A percentile compares a stretch with the other conserved stretches of the same genome.
phyloP scores from a whole-genome alignment of 1,139 yeast genomes.

The Saccharomyces hybrid region DNA sequence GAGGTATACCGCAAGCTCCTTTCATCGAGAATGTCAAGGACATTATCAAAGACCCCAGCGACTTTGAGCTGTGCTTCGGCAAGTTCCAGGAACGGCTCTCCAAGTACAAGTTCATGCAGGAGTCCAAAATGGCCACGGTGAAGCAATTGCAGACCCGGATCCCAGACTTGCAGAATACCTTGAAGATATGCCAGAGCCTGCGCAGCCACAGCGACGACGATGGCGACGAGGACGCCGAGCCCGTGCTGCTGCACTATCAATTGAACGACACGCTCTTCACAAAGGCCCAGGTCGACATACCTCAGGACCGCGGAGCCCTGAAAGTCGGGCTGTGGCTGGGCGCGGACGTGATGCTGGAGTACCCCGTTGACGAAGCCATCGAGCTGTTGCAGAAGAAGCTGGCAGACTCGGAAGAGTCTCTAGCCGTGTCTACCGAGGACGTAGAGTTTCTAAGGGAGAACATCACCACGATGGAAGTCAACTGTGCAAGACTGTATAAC shows the following conservation, averaged over 20 bases:
- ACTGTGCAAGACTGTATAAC: constrained; percentile 88
- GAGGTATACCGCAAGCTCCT: constrained; percentile 96
- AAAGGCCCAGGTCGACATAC: constrained; percentile 49
- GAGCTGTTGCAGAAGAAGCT: constrained; percentile 58
- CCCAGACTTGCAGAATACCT: constrained; percentile 86
- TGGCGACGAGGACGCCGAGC: constrained; percentile 38
- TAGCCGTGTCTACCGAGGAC: constrained; percentile 65
- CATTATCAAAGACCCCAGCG: constrained; percentile 58
- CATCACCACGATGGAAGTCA: constrained; percentile 96
- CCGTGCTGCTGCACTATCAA: constrained; percentile 59
- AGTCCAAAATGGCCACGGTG: constrained; percentile 63
- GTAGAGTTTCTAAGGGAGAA: constrained; percentile 82
- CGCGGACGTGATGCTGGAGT: constrained; percentile 95
- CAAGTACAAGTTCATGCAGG: constrained; percentile 79
- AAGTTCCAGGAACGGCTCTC: constrained; percentile 75
- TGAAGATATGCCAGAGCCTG: constrained; percentile 61
- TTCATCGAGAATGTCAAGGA: constrained; percentile 81
- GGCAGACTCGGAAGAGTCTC: constrained; percentile 51
- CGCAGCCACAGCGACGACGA: constrained; percentile 37
- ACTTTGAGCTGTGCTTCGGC: constrained; percentile 59
- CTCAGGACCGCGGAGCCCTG: constrained; percentile 39
- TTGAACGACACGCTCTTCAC: constrained; percentile 88
- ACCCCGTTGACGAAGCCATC: constrained; percentile 81
- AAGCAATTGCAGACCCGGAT: constrained; percentile 64
- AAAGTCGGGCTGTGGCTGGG: constrained; percentile 88